These are phyloP conservation scores for Cladorrhinum sp. DNA, from an alignment of 2,329 filamentous ascomycete genomes.

Conservation along the genomic window DNA sequence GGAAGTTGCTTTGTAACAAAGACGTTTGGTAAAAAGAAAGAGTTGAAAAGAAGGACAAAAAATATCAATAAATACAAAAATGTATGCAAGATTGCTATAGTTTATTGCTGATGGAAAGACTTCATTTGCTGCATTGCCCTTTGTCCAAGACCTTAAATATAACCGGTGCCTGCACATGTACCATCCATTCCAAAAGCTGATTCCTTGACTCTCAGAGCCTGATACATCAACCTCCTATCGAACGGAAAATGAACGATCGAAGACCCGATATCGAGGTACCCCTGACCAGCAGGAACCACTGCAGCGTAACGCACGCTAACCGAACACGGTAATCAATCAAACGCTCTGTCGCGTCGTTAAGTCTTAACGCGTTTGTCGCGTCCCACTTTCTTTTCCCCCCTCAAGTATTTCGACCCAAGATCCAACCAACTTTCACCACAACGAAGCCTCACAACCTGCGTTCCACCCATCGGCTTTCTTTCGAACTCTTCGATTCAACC, in stretches of 20 bases:
- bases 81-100: not conserved
- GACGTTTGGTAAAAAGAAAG: not conserved
- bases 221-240: too few species aligned
- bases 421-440: not conserved
- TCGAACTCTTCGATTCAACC: not conserved
- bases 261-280: not conserved
- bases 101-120: too few species aligned
- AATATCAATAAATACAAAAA: not conserved
- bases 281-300: not conserved
- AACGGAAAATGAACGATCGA: too few species aligned
- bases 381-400: slow-evolving; percentile 18
- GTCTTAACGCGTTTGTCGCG: slow-evolving; percentile 20
- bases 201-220: too few species aligned
- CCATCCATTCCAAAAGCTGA: not conserved
- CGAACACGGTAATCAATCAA: slow-evolving; percentile 26
- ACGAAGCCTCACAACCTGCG: not conserved
- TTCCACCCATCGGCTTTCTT: not conserved
- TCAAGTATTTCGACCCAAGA: slow-evolving; percentile 15
- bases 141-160: not conserved
- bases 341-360: slow-evolving; percentile 24
- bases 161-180: not conserved
- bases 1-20: not conserved
- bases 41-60: not conserved
- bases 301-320: slow-evolving; percentile 15
- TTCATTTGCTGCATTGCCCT: too few species aligned